Evolutionary conservation across 148 eudicot genomes (phyloP), one percentile per base, ranked within the genome.

Genomic region (Vaccinium macrocarpon): DNA sequence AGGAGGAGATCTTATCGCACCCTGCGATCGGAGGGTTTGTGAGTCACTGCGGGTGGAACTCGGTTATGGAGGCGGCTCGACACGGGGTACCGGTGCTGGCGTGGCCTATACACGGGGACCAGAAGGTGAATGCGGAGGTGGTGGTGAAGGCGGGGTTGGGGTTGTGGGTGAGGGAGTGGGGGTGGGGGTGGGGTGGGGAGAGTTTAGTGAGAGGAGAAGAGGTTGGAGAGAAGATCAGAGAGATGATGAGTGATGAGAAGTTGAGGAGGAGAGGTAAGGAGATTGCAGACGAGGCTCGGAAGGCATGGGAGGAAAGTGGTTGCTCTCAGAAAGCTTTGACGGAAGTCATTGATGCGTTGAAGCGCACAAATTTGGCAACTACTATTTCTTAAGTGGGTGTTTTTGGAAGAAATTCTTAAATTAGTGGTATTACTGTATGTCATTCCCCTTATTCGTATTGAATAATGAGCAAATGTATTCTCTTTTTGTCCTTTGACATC

Each of bases 31-130:
- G 93, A 48, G 92, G 87, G 16, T 91, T 92, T 25, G 49, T 92
- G 77, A 92, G 86, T 55, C 93, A 91, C 52, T 91, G 93, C 21
- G 95, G 92, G 8, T 92, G 95, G 93, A 91, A 90, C 87, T 92
- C 93, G 27, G 88, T 91, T 70, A 87, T 82, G 84, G 92, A 92
- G 50, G 89, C 92, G 1, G 87, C 89, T 38, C 35, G 56, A 2
- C 23, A 50, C 3, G 93, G 92, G 25, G 62, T 90, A 4, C 93
- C 90, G 10, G 14, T 90, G 35, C 61, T 92, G 79, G 92, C 90
- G 0, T 91, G 95, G 95, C 92, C 93, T 0, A 80, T 56, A 42
- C 88, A 89, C 46, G 93, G 91, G 0, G 96, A 93, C 64, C 94
- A 92, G 81, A 88, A 82, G 89, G 84, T 91, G 48, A 91, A 90